These are phyloP conservation scores for Rachicladosporium sp. DNA, from an alignment of 2,329 filamentous ascomycete genomes.

Conservation along the genomic window DNA sequence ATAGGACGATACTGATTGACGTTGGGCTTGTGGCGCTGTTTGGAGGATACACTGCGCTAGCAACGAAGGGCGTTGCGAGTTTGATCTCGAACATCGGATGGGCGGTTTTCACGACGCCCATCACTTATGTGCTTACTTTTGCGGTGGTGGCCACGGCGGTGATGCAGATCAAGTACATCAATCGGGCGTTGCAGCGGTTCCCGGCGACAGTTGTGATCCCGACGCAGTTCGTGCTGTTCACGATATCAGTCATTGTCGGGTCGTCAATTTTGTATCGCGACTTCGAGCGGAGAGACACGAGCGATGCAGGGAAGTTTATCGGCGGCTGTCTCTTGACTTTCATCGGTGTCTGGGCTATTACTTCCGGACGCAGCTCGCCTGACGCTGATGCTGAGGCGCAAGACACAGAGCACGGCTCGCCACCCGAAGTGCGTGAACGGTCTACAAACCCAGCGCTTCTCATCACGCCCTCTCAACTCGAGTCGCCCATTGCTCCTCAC, in stretches of 20 bases:
- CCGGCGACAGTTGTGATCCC: slow-evolving; percentile 97
- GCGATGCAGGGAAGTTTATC: slow-evolving; percentile 71
- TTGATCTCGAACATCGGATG: slow-evolving; percentile 85
- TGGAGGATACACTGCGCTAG: slow-evolving; percentile 94
- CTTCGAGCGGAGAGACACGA: slow-evolving; percentile 68
- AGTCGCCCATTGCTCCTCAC: slow-evolving; percentile 4
- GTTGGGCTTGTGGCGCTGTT: slow-evolving; percentile 86
- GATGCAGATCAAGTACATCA: slow-evolving; percentile 96
- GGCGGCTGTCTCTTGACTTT: slow-evolving; percentile 88
- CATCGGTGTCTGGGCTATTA: slow-evolving; percentile 93
- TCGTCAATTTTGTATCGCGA: slow-evolving; percentile 90
- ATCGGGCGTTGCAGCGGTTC: slow-evolving; percentile 79
- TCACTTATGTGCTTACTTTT: slow-evolving; percentile 72
- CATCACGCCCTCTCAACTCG: slow-evolving; percentile 7
- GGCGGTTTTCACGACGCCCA: slow-evolving; percentile 81
- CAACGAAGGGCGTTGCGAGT: slow-evolving; percentile 92
- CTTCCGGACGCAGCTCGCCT: slow-evolving; percentile 57
- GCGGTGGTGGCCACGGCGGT: slow-evolving; percentile 74
- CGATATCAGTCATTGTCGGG: slow-evolving; percentile 84
- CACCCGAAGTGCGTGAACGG: slow-evolving; percentile 16
- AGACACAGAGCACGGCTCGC: slow-evolving; percentile 12
- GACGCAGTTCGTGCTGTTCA: slow-evolving; percentile 94
- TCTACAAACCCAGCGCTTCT: slow-evolving; percentile 6
- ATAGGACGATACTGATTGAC: slow-evolving; percentile 78
- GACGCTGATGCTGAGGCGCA: slow-evolving; percentile 45